Conservation (phyloP, 352 stramenopile genomes). For the Phytophthora cactorum region DNA sequence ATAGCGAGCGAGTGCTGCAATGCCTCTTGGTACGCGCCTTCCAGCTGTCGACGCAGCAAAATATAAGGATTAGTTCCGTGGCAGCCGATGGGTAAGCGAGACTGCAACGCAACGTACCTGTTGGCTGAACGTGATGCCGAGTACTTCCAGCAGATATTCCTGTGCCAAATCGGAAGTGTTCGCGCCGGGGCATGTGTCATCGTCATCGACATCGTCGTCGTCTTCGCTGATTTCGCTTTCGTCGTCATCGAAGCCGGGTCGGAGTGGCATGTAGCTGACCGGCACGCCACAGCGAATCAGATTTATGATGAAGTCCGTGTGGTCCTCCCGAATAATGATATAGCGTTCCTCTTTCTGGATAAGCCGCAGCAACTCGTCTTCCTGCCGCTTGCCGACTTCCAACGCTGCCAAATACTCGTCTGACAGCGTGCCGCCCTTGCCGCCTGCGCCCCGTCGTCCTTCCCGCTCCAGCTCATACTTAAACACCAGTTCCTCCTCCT, state of each 20-base stretch:
- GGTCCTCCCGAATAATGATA: constrained; percentile 85
- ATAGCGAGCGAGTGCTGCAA: constrained; percentile 78
- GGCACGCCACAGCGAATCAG: constrained; percentile 80
- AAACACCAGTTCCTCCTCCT: constrained; percentile 74
- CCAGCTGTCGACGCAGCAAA: constrained; percentile 45
- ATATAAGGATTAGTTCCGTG: constrained; percentile 15
- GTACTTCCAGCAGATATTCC: constrained; percentile 79
- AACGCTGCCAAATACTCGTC: constrained; percentile 72
- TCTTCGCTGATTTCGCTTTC: constrained; percentile 54
- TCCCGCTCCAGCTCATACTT: constrained; percentile 75
- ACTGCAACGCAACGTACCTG: constrained; percentile 46
- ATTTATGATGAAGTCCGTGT: constrained; percentile 84
- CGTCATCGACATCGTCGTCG: constrained; percentile 53
- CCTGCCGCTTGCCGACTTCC: constrained; percentile 68
- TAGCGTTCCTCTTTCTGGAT: constrained; percentile 84
- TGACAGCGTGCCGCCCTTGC: constrained; percentile 49
- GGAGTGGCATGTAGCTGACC: constrained; percentile 72
- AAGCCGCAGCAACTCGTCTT: constrained; percentile 75
- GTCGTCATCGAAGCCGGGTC: constrained; percentile 43
- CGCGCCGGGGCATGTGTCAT: constrained; percentile 75
- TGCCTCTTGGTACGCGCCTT: constrained; percentile 79
- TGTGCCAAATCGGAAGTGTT: constrained; percentile 81
- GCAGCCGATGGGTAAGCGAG: neutral
- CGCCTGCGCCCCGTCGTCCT: constrained; percentile 24
- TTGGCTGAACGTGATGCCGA: constrained; percentile 82